Evolutionary conservation across 2,329 filamentous ascomycete species (phyloP), one percentile per base, ranked within the genome.

Genomic region (Fusarium lateritium): DNA sequence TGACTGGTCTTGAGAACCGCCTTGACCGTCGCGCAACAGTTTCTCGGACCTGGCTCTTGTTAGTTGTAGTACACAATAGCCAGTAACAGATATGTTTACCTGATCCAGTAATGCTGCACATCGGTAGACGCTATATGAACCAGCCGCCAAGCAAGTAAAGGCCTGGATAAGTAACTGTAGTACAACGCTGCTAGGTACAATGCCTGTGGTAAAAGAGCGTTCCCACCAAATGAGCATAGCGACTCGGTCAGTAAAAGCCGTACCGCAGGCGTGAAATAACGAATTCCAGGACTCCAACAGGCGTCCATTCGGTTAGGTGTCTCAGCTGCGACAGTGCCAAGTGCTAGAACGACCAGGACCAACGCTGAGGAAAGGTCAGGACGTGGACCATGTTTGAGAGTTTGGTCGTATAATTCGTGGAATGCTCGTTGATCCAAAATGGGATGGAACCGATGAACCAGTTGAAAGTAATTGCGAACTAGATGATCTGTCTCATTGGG

Each of bases 111-210:
- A 24, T 71, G 69, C 15, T 71, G 69, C 0, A 71, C 56, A 33
- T 71, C 69, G 0, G 69, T 71, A 6, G 69, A 71, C 4, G 69
- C 69, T 55, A 71, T 71, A 4, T 71, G 69, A 0, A 71, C 69
- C 15, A 71, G 8, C 6, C 69, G 47, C 69, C 69, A 71, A 1
- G 69, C 69, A 5, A 72, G 65, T 2, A 71, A 38, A 5, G 69
- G 69, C 15, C 69, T 54, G 1, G 69, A 71, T 15, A 71, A 42
- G 10, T 72, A 71, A 9, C 69, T 72, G 14, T 72, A 71, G 11
- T 70, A 71, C n/a, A 71, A 17, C 2, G 66, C 67, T 7, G 69
- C 65, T 7, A 72, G 13, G 14, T 67, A 72, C 7, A 71, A 15
- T 4, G 69, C 66, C 17, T 71, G 69, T 0, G 69, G 69, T 2